A percentile compares a stretch with the other conserved stretches of the same genome.
These are phyloP conservation scores for Rhamnella rubrinervis DNA, from an alignment of 331 rosid species.

Conservation along the genomic window DNA sequence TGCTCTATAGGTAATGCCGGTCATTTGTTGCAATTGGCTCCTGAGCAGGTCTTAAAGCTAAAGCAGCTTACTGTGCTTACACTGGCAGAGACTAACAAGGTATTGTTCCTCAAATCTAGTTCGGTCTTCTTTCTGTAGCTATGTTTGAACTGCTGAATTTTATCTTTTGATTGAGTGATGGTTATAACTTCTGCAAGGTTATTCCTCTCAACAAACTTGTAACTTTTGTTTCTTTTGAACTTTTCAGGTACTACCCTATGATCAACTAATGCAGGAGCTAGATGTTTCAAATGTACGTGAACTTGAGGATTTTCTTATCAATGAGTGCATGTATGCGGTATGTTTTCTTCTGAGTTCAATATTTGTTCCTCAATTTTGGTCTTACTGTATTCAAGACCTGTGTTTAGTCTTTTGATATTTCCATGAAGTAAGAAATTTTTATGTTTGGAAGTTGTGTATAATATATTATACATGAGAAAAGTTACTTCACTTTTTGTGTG, in stretches of 20 bases:
- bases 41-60: constrained; percentile 82
- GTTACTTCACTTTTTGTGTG: no score
- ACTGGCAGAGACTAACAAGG: constrained; percentile 86
- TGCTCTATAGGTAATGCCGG: constrained; percentile 57
- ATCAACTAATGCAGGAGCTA: constrained; percentile 84
- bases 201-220: constrained; percentile 1
- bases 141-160: constrained; percentile 7
- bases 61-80: constrained; percentile 99
- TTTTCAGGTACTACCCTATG: constrained; percentile 78
- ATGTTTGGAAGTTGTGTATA: not conserved
- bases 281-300: constrained; percentile 87
- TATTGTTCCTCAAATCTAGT: constrained; percentile 17
- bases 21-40: constrained; percentile 53
- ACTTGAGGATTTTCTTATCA: constrained; percentile 93
- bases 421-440: not conserved
- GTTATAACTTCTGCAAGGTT: constrained; percentile 3
- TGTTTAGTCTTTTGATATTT: not conserved
- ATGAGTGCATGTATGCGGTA: constrained; percentile 97
- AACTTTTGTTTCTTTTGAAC: constrained; percentile 9
- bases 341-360: constrained; percentile 27
- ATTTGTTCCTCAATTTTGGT: constrained; percentile 3
- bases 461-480: no score
- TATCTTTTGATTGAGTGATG: constrained; percentile 11
- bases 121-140: not conserved
- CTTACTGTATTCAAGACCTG: not conserved